These are phyloP conservation scores for Trametes coccinea DNA, from an alignment of 768 basidiomycete species.

Conservation along the genomic window DNA sequence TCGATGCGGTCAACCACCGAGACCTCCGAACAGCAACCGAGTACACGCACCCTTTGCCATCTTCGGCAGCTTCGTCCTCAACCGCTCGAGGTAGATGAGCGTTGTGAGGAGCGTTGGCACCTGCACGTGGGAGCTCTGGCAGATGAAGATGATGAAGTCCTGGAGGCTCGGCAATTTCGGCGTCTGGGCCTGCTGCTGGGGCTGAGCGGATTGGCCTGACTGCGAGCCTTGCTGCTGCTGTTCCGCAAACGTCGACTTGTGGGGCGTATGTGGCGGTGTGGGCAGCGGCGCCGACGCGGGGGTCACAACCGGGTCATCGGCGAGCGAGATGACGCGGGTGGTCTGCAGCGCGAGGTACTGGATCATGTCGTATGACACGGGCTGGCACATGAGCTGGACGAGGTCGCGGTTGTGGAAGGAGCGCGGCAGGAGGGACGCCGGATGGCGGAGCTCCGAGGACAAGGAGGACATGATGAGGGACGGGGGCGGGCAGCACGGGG, in stretches of 20 bases:
- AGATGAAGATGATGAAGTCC: conserved; percentile 81
- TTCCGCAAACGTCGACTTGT: conserved; percentile 41
- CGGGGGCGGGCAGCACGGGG: conserved; percentile 24
- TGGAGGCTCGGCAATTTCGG: conserved; percentile 64
- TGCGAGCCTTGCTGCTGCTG: conserved; percentile 3
- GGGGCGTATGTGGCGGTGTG: conserved; percentile 70
- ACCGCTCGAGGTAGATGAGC: conserved; percentile 87
- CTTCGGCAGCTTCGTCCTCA: conserved; percentile 75
- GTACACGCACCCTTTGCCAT: conserved; percentile 75
- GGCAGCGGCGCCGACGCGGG: conserved; percentile 40
- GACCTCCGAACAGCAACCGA: too few species aligned
- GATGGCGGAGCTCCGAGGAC: conserved; percentile 48
- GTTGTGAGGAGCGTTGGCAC: conserved; percentile 89
- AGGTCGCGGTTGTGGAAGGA: conserved; percentile 79
- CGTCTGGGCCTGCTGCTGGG: conserved; percentile 24
- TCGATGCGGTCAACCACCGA: conserved; percentile 10
- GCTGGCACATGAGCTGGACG: conserved; percentile 72
- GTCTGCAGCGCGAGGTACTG: conserved; percentile 79
- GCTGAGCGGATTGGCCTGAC: conserved; percentile 25
- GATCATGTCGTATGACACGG: conserved; percentile 85
- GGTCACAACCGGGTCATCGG: conserved; percentile 47
- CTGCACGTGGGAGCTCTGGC: conserved; percentile 83
- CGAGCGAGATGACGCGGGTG: conserved; percentile 71
- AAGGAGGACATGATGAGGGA: conserved; percentile 36
- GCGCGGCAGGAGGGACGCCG: conserved; percentile 80